Evolutionary conservation across 768 basidiomycete genomes (phyloP), one percentile per base, ranked within the genome.

Genomic region (Chalciporus chontae): DNA sequence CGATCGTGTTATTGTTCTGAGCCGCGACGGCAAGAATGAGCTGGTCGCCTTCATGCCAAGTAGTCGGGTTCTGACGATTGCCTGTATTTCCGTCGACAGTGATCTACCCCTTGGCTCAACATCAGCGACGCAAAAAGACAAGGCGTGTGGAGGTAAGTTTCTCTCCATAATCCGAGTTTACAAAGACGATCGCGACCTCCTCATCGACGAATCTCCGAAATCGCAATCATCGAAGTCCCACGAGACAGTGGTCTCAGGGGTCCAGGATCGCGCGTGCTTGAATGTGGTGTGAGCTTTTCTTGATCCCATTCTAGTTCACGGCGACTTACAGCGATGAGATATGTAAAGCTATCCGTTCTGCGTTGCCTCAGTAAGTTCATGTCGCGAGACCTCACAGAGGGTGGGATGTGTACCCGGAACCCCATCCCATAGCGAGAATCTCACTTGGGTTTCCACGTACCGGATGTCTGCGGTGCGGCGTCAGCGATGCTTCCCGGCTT

Each of bases 371-470:
- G 34, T 36, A 26, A 27, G 40, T 26, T 4, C 7, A 17, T 21
- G 39, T 53, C 24, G 63, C 45, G 43, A 19, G 26, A 37, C 8
- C 21, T 8, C 29, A 37, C 5, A 8, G 6, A 7, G 5, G 6
- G 34, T n/a, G 34, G 3, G 34, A 48, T 14, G 57, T 69, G 31
- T 40, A 74, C 69, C 90, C 91, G 43, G 85, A 87, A 36, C 91
- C 94, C 94, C 94, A 96, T 11, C 92, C 92, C 85, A 93, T 86
- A 6, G 90, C 90, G 18, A 96, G 75, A 14, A 87, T 76, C 8
- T 90, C 91, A 44, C 77, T 79, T 31, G 71, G 67, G 40, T 72
- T 68, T 23, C 84, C 21, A n/a, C n/a, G n/a, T n/a, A n/a, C n/a
- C n/a, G n/a, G n/a, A n/a, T n/a, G n/a, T n/a, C n/a, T n/a, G n/a